These are phyloP conservation scores for Pseudogymnoascus sp. DNA, from an alignment of 2,329 filamentous ascomycete genomes.

Conservation along the genomic window DNA sequence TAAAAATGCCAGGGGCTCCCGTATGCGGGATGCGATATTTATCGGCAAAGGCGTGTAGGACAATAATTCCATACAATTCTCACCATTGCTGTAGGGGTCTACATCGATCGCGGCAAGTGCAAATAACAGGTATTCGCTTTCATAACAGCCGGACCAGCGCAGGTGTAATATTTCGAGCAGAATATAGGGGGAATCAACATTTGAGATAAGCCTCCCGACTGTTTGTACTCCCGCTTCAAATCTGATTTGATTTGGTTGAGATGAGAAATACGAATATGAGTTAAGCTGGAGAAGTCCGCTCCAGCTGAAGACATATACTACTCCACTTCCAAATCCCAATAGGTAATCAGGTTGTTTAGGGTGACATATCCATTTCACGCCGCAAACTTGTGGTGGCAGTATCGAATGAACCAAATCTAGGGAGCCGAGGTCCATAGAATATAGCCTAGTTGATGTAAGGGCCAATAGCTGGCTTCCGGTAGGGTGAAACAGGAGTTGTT, in stretches of 20 bases:
- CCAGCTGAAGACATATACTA: not conserved
- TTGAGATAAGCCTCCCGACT: not conserved
- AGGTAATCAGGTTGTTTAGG: not conserved
- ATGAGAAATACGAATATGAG: not conserved
- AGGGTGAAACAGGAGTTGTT: not conserved
- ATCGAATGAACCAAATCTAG: not conserved
- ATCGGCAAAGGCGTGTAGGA: too few species aligned
- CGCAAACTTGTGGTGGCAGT: not conserved
- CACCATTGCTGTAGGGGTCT: too few species aligned
- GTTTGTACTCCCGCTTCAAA: too few species aligned
- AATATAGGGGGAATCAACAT: constrained; percentile 6
- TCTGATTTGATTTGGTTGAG: too few species aligned
- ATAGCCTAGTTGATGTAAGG: not conserved
- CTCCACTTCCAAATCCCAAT: not conserved
- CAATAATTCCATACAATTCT: too few species aligned
- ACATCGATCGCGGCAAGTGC: not conserved
- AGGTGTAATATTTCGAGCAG: not conserved
- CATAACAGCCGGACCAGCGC: not conserved
- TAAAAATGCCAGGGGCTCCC: not conserved
- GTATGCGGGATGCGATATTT: not conserved
- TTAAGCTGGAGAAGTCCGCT: not conserved
- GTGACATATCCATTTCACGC: not conserved
- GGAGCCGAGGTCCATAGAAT: not conserved
- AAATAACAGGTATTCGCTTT: not conserved
- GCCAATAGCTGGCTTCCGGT: not conserved